These are phyloP conservation scores for Schrenkiella parvula DNA, from an alignment of 345 rosid genomes.

Conservation along the genomic window DNA sequence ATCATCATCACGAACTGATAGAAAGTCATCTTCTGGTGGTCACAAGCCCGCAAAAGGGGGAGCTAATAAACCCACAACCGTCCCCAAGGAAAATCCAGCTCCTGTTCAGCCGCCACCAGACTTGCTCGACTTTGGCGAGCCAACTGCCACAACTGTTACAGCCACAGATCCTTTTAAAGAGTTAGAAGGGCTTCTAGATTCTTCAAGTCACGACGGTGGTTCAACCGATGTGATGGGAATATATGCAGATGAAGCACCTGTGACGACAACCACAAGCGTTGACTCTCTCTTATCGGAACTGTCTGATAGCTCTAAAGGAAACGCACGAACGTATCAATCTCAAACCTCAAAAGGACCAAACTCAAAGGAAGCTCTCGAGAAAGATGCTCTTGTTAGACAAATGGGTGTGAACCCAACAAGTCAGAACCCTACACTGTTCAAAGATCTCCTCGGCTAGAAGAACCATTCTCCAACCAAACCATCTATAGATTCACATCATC, in stretches of 20 bases:
- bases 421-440: conserved; percentile 86
- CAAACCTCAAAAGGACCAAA: conserved; percentile 63
- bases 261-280: conserved; percentile 22
- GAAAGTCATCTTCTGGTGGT: conserved; percentile 50
- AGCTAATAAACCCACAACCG: conserved; percentile 35
- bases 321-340: conserved; percentile 18
- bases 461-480: conserved; percentile 4
- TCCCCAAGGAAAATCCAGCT: conserved; percentile 37
- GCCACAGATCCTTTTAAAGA: conserved; percentile 75
- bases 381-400: conserved; percentile 88
- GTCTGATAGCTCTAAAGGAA: conserved; percentile 31
- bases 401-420: conserved; percentile 84
- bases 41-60: conserved; percentile 47
- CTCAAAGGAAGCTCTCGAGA: conserved; percentile 62
- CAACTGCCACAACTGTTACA: conserved; percentile 38
- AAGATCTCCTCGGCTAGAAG: conserved; percentile 71
- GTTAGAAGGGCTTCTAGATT: conserved; percentile 77
- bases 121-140: conserved; percentile 85
- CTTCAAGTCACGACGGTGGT: conserved; percentile 32
- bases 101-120: conserved; percentile 71
- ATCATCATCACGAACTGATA: conserved; percentile 51
- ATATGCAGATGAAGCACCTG: conserved; percentile 42
- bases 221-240: conserved; percentile 39
- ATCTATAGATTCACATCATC: background rate
- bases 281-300: conserved; percentile 31